Evolutionary conservation across 805 yeast genomes (phyloP), one percentile per base, ranked within the genome.

Genomic region (Candida awuae): DNA sequence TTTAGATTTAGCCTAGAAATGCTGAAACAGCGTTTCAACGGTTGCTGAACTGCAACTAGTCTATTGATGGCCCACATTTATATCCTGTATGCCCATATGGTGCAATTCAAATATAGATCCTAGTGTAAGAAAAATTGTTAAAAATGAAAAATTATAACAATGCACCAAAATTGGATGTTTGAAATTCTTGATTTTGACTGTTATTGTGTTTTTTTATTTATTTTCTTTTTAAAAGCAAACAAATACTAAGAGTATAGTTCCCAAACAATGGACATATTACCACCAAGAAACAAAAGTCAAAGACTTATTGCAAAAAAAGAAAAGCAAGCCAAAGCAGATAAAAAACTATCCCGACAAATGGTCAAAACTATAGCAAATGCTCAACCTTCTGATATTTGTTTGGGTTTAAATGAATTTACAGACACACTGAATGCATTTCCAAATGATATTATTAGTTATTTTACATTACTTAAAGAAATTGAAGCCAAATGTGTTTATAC

Each of bases 351-450:
- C 20, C 14, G 38, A 16, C 20, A 41, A 26, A 16, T 19, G 25
- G 18, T 32, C 15, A 26, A 17, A 8, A 27, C 20, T 2, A 38
- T 44, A 16, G 12, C 14, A 5, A 48, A 49, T 22, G 59, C 62
- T 2, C 49, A 47, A 17, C 50, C 49, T 25, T 35, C 47, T 3
- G 76, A 75, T 51, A 54, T 73, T 37, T 79, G 71, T 48, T 94
- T 96, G 0, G 97, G 97, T 1, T 66, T 92, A 38, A 90, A 88
- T 62, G 98, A 92, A 58, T 74, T 92, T 39, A 70, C 84, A 32
- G 98, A 92, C 63, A 88, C 87, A 1, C 73, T 90, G 36, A 94
- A 87, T 55, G 95, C 95, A 18, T 68, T 87, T 46, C 98, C 98
- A 0, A 55, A 70, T 40, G 96, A 86, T 49, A 68, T 85, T 29